A percentile compares a stretch with the other conserved stretches of the same genome.
Evolutionary conservation across 768 basidiomycete genomes (phyloP).

Genomic region (Mycena latifolia): DNA sequence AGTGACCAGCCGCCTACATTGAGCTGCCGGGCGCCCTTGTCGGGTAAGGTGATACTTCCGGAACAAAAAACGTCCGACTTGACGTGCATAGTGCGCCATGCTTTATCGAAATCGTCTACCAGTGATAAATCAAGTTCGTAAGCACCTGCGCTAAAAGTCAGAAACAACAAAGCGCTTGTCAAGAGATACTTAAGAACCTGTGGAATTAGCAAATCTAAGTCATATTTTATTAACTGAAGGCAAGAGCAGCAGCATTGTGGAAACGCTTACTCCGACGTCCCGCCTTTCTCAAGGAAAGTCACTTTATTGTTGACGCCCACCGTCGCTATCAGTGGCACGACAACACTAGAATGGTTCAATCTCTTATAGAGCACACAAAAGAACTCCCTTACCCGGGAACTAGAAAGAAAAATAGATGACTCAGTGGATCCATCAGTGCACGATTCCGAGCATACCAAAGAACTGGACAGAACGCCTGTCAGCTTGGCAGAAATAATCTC

Average conservation of each 20-base stretch:
- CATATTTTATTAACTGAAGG: background rate
- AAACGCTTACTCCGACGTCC: slow-evolving; percentile 64
- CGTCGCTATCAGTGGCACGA: slow-evolving; percentile 81
- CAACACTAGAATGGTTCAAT: slow-evolving; percentile 55
- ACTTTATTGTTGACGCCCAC: slow-evolving; percentile 87
- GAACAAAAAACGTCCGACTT: slow-evolving; percentile 87
- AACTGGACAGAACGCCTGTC: slow-evolving; percentile 49
- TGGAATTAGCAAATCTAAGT: slow-evolving; percentile 67
- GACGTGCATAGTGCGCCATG: slow-evolving; percentile 85
- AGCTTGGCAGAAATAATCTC: slow-evolving; percentile 1
- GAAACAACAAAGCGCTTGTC: no score
- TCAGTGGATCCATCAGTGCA: no score
- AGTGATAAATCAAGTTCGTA: slow-evolving; percentile 82
- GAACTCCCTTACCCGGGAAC: slow-evolving; percentile 46
- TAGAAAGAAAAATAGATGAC: slow-evolving; percentile 35
- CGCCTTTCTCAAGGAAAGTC: slow-evolving; percentile 80
- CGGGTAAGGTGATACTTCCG: slow-evolving; percentile 78
- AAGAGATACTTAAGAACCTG: slow-evolving; percentile 51
- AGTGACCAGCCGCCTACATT: slow-evolving; percentile 81
- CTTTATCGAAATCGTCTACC: slow-evolving; percentile 57
- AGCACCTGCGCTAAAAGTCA: slow-evolving; percentile 57
- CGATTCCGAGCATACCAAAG: slow-evolving; percentile 53
- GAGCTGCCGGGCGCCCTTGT: slow-evolving; percentile 75
- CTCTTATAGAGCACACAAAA: background rate
- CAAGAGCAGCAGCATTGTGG: background rate